These are phyloP conservation scores for Chlorella sp. DNA, from an alignment of 139 green algal genomes.

Conservation along the genomic window DNA sequence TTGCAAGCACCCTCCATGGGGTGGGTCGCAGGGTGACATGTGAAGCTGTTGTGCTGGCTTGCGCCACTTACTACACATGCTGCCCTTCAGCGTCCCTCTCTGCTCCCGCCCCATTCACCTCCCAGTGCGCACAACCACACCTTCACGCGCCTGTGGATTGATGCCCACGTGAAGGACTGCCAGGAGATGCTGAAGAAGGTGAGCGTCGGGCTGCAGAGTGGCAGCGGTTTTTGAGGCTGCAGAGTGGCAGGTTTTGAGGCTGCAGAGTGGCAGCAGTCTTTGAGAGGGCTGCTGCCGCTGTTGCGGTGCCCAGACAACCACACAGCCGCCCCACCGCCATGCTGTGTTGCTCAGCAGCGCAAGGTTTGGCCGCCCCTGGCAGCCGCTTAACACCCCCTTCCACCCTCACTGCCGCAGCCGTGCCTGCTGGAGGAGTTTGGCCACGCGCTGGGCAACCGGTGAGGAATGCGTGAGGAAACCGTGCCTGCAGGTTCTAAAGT, in stretches of 20 bases:
- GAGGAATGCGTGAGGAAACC: too few species aligned
- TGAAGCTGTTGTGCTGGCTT: too few species aligned
- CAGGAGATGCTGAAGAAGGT: slow-evolving; percentile 55
- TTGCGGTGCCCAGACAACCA: too few species aligned
- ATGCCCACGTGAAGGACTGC: slow-evolving; percentile 44
- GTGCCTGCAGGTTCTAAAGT: too few species aligned
- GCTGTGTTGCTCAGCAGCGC: background rate
- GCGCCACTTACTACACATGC: too few species aligned
- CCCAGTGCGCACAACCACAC: background rate
- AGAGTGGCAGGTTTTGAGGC: background rate
- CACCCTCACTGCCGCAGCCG: slow-evolving; percentile 36
- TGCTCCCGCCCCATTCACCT: background rate
- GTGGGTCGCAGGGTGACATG: background rate
- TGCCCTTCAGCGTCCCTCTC: background rate
- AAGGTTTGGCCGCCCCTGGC: background rate
- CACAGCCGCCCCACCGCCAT: too few species aligned
- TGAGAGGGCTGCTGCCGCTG: too few species aligned
- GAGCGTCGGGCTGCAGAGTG: background rate
- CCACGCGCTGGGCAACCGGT: slow-evolving; percentile 2
- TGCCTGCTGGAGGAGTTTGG: slow-evolving; percentile 81
- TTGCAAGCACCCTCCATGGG: too few species aligned
- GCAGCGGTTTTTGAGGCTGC: too few species aligned
- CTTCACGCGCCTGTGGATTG: slow-evolving; percentile 37
- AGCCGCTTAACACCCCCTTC: background rate
- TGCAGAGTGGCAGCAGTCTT: too few species aligned